Percentiles rank a stretch among this genome's conserved stretches.
Evolutionary conservation across 371 early-diverging fungal species (phyloP).

Genomic region (Mucor irregularis): DNA sequence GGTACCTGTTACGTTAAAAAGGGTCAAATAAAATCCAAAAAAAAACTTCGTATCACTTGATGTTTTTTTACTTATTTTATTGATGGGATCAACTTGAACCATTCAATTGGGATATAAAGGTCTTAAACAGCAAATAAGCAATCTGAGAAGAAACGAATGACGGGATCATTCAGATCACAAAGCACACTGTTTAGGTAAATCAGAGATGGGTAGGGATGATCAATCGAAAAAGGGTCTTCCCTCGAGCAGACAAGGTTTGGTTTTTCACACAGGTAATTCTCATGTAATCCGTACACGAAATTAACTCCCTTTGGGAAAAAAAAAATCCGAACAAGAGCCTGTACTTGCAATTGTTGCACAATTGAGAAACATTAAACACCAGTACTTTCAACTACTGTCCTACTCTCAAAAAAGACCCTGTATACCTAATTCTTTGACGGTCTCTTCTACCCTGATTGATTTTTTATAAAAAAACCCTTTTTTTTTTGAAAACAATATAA

Average conservation of each 20-base stretch:
- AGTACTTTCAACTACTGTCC: background rate
- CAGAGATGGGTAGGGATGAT: conserved; percentile 10
- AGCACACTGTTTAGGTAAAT: background rate
- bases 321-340: background rate
- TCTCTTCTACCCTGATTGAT: background rate
- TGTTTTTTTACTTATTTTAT: background rate
- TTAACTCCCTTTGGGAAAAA: conserved; percentile 8
- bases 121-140: no score
- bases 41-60: no score
- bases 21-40: no score
- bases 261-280: conserved; percentile 16
- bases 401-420: conserved; percentile 24
- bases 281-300: conserved; percentile 24
- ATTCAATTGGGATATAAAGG: no score
- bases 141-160: background rate
- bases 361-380: conserved; percentile 20
- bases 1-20: no score
- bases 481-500: background rate
- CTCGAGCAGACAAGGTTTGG: no score
- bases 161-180: background rate
- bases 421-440: conserved; percentile 15
- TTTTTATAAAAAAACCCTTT: conserved; percentile 8
- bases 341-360: conserved; percentile 10
- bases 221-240: conserved; percentile 2
- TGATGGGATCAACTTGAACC: no score